Percentiles rank a stretch among this genome's conserved stretches.
Evolutionary conservation across 2,329 filamentous ascomycete species (phyloP).

Genomic region (Sphaerostilbella broomeana): DNA sequence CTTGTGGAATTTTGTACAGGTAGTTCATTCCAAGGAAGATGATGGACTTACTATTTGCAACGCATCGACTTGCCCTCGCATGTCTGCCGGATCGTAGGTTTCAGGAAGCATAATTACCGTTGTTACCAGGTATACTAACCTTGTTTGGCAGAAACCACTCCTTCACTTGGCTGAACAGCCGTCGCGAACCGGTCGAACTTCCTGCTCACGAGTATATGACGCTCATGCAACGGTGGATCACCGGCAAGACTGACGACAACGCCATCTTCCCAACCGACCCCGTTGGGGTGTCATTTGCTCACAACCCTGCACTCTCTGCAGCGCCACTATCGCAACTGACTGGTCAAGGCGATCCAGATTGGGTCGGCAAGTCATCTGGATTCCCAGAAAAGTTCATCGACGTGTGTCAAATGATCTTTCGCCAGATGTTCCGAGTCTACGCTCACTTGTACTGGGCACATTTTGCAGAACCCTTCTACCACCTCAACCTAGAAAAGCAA

Average conservation of each 20-base stretch:
- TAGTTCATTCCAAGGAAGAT: conserved; percentile 80
- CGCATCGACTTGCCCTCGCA: conserved; percentile 73
- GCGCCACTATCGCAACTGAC: conserved; percentile 57
- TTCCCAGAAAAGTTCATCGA: conserved; percentile 86
- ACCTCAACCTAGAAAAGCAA: conserved; percentile 72
- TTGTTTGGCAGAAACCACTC: conserved; percentile 62
- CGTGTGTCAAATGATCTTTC: conserved; percentile 89
- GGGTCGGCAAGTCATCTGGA: conserved; percentile 86
- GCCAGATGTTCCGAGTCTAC: conserved; percentile 98
- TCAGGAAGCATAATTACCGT: too few species aligned
- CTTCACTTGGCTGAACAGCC: conserved; percentile 91
- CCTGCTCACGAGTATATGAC: conserved; percentile 91
- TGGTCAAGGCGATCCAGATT: conserved; percentile 57
- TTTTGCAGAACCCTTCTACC: conserved; percentile 77
- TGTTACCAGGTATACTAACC: too few species aligned
- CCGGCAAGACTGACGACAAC: conserved; percentile 86
- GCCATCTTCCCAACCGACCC: conserved; percentile 86
- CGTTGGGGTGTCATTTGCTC: conserved; percentile 58
- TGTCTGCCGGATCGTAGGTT: conserved; percentile 91
- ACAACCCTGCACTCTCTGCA: conserved; percentile 52
- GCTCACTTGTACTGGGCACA: conserved; percentile 97
- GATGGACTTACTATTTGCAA: conserved; percentile 78
- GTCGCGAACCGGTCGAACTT: conserved; percentile 82
- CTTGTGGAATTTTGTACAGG: conserved; percentile 80
- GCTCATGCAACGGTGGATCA: conserved; percentile 94